Evolutionary conservation across 192 early-diverging fungal genomes (phyloP), one percentile per base, ranked within the genome.

Genomic region (Fimicolochytrium jonesii): DNA sequence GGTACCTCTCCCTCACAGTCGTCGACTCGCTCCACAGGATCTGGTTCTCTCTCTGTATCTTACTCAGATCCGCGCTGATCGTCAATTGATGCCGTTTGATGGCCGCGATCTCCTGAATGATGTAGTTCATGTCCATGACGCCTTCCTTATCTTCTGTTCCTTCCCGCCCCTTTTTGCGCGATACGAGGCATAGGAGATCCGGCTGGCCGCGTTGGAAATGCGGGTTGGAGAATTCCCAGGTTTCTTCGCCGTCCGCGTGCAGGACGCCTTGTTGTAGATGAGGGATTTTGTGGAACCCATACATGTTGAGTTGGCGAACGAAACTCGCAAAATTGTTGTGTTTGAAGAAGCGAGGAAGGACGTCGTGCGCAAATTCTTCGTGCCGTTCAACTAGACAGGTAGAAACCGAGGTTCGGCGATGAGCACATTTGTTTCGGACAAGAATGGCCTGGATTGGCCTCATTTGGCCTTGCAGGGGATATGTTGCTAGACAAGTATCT

Each of bases 281-380:
- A n/a, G 92, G 93, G 13, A 96, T 84, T 51, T 98, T 98, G 71
- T 94, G 92, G 65, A 99, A 99, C 15, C 91, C 96, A 65, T 99
- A 84, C 81, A 84, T 84, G 69, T 84, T 84, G 3, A 84, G 71
- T 53, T 84, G 82, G 13, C 82, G 66, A 18, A 83, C 75, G 57
- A 86, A 86, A 34, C 69, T 72, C 22, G 75, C 60, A 66, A 86
- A 86, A 63, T 86, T 84, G 67, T 80, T 80, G 70, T 85, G 82
- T 49, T 86, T 86, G 66, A 85, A 86, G 56, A 80, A 86, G 11
- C 65, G 70, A 15, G 84, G 84, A 31, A 86, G 67, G 13, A 85
- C 73, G 28, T 71, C 57, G 23, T 54, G 56, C n/a, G 81, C 77
- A 66, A 86, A 83, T 43, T 85, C 80, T 53, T 79, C 80, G 43